Base-by-base conservation (phyloP, 441 rosid genomes). In the Metrosideros polymorpha region DNA sequence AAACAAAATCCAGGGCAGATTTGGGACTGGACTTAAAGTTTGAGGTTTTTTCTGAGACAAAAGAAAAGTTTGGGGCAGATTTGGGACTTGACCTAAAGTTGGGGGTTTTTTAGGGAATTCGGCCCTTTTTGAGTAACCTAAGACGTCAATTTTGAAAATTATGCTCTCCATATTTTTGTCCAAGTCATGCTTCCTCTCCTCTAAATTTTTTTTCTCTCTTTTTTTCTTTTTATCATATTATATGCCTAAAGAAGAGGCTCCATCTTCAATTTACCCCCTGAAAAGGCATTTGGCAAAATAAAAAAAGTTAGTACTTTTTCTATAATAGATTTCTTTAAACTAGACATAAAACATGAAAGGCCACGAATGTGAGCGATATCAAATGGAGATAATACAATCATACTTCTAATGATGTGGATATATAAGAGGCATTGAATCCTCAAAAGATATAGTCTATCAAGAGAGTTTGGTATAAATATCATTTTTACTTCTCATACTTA, bases 401-500 rank as follows among this genome's bases (percentile, higher is more conserved):
- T 63, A 32, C 25, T 63, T 63, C 25, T 19, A 19, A 63, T 17
- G 76, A 63, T 2, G 13, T 32, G 6, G 25, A 32, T 63, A 18
- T 63, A 32, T 18, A 19, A 39, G 0, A 18, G 43, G 43, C 3
- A 63, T 18, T 32, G 76, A 30, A 32, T 63, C 2, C 43, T 32
- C 1, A 8, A 63, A 30, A 30, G 30, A n/a, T n/a, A 6, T 3
- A 29, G 6, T 17, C 43, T 32, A 63, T 63, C 12, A 32, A 63
- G 25, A 63, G 0, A 57, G 32, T 0, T n/a, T 57, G 18, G 32
- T 27, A 27, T 56, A 56, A 1, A 56, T 1, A 57, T n/a, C 63
- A 12, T 29, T 6, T 57, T 57, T 12, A n/a, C 17, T 57, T 57
- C 32, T 57, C 63, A 32, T 19, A 32, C 32, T 9, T 32, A 39